Base-by-base conservation (phyloP, 257 asterid genomes). In the Cruciata laevipes region DNA sequence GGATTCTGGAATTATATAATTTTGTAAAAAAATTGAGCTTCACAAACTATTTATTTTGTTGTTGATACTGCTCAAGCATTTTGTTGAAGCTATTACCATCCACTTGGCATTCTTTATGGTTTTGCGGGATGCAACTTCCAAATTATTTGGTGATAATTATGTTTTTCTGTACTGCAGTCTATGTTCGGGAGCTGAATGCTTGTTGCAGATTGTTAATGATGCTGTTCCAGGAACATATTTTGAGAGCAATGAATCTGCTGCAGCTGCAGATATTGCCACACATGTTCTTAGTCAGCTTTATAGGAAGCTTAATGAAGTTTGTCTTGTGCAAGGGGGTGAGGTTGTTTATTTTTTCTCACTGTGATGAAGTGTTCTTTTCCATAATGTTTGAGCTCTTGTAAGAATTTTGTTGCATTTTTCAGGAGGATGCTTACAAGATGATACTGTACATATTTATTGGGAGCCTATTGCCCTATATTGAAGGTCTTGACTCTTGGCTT, bases 301-400 rank as follows among this genome's bases (percentile, higher is more conserved):
- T 69, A 75, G 81, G 78, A 90, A 85, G 84, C 95, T 90, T 76
- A 88, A 78, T 80, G 97, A 90, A 85, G 87, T 85, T 79, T 86
- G 96, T 80, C 97, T 90, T 56, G 84, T 87, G 73, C 95, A 87
- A 78, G 96, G 97, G 74, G 96, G 95, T 76, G 95, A 94, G 95
- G 98, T 91, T 78, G 81, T 70, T 68, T 27, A 9, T 8, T 6
- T 16, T 6, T 30, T 17, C 23, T 31, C 68, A 68, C 60, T 55
- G 70, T 70, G 63, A 62, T 33, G 30, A 33, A 16, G 64, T 27
- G 44, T 53, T 65, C 65, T 66, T 37, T 71, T 55, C 66, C 25
- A 6, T 6, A 30, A 37, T 71, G 57, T 58, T 35, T 44, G 56
- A 68, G 61, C 71, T 61, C 72, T 61, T 40, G 51, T 66, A 32